phyloP scores from a whole-genome alignment of 352 stramenopile genomes.

The Globisporangium recalcitrans region DNA sequence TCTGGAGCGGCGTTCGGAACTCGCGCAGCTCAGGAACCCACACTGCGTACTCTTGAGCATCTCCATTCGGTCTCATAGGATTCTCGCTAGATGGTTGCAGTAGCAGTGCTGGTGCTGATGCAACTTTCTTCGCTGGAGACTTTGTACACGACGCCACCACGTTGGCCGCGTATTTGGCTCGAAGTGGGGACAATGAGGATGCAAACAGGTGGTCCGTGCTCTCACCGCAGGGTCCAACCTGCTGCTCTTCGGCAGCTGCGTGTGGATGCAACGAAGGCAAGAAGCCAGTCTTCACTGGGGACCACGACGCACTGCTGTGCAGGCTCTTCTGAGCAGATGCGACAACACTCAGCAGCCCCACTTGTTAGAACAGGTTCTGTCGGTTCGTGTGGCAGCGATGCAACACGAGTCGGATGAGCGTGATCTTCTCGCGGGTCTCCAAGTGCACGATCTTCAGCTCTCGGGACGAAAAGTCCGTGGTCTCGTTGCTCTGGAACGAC shows the following conservation, averaged over 20 bases:
- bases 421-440: constrained; percentile 16
- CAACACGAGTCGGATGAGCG: constrained; percentile 37
- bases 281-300: background rate
- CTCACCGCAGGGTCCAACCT: background rate
- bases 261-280: background rate
- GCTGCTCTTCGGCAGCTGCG: background rate
- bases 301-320: constrained; percentile 5
- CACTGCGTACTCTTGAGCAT: constrained; percentile 14
- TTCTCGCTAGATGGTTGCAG: background rate
- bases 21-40: constrained; percentile 24
- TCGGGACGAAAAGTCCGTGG: constrained; percentile 22
- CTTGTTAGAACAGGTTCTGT: constrained; percentile 51
- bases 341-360: constrained; percentile 30
- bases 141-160: background rate
- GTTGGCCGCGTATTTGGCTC: constrained; percentile 6
- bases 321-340: constrained; percentile 5
- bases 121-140: background rate
- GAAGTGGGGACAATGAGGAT: constrained; percentile 10
- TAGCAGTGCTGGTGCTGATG: background rate
- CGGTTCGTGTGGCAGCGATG: constrained; percentile 37
- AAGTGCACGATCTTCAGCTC: constrained; percentile 50
- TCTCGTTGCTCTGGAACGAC: constrained; percentile 23
- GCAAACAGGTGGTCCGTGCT: constrained; percentile 9
- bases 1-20: constrained; percentile 32
- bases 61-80: background rate